A percentile compares a stretch with the other conserved stretches of the same genome.
Conservation (phyloP, 345 rosid genomes). For the Passiflora organensis region DNA sequence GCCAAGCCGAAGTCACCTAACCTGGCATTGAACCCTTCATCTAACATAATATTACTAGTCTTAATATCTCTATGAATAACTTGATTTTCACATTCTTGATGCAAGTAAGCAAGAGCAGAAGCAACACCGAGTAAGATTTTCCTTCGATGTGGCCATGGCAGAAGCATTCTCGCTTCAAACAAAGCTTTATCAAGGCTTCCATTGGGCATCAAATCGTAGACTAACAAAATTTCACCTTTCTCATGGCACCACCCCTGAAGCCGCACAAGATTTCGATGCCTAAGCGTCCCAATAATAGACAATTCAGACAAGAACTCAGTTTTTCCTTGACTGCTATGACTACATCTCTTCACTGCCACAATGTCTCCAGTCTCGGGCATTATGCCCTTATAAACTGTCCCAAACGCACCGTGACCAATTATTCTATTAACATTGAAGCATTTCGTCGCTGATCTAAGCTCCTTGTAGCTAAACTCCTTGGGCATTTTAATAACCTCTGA, state of each 20-base stretch:
- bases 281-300: constrained; percentile 27
- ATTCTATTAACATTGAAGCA: constrained; percentile 22
- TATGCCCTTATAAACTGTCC: constrained; percentile 24
- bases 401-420: constrained; percentile 35
- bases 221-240: constrained; percentile 22
- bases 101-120: constrained; percentile 24
- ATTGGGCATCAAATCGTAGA: constrained; percentile 34
- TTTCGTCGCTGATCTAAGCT: constrained; percentile 22
- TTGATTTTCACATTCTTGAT: constrained; percentile 31
- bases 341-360: constrained; percentile 24
- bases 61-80: constrained; percentile 38
- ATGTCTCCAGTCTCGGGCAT: constrained; percentile 5
- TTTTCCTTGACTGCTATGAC: constrained; percentile 16
- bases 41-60: constrained; percentile 28
- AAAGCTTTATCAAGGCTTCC: constrained; percentile 29
- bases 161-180: constrained; percentile 3
- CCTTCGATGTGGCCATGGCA: constrained; percentile 21
- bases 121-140: constrained; percentile 24
- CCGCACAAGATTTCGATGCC: constrained; percentile 33
- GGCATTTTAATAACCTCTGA: constrained; percentile 2
- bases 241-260: constrained; percentile 42
- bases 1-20: constrained; percentile 18
- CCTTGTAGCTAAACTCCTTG: constrained; percentile 17
- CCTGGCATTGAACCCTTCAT: constrained; percentile 24
- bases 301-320: constrained; percentile 28